A percentile compares a stretch with the other conserved stretches of the same genome.
These are phyloP conservation scores for Ehretia macrophylla DNA, from an alignment of 257 asterid genomes.

Conservation along the genomic window DNA sequence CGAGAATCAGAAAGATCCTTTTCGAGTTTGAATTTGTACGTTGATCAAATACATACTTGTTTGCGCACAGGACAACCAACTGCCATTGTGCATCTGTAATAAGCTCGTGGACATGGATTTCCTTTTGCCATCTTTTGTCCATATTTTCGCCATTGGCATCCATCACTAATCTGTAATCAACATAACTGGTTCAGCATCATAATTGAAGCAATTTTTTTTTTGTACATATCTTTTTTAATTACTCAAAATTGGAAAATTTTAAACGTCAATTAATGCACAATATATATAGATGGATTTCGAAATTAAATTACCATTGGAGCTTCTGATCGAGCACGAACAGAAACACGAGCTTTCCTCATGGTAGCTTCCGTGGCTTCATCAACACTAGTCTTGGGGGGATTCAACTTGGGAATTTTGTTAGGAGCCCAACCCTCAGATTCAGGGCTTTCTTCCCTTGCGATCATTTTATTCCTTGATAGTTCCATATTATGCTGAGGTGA, in stretches of 20 bases:
- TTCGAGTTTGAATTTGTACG: no score
- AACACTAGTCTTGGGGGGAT: constrained; percentile 32
- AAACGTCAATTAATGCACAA: no score
- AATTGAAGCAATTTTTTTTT: not conserved
- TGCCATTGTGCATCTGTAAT: constrained; percentile 92
- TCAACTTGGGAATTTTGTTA: constrained; percentile 44
- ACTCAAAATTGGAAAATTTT: not conserved
- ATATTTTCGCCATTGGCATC: constrained; percentile 97
- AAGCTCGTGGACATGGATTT: constrained; percentile 93
- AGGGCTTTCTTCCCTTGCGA: constrained; percentile 64
- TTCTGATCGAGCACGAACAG: constrained; percentile 96
- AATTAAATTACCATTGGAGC: constrained; percentile 52
- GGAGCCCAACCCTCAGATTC: constrained; percentile 73
- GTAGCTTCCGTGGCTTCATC: constrained; percentile 64
- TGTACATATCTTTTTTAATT: not conserved
- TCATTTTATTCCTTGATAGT: constrained; percentile 23
- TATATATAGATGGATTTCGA: not conserved
- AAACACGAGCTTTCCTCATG: constrained; percentile 96
- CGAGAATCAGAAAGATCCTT: no score
- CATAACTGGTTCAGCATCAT: not conserved
- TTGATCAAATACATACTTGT: constrained; percentile 73
- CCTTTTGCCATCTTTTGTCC: constrained; percentile 99
- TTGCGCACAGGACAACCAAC: constrained; percentile 95
- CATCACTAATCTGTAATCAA: constrained; percentile 66
- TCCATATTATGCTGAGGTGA: constrained; percentile 40